Evolutionary conservation across 805 yeast genomes (phyloP).

Genomic region (Naumovozyma dairenensis): DNA sequence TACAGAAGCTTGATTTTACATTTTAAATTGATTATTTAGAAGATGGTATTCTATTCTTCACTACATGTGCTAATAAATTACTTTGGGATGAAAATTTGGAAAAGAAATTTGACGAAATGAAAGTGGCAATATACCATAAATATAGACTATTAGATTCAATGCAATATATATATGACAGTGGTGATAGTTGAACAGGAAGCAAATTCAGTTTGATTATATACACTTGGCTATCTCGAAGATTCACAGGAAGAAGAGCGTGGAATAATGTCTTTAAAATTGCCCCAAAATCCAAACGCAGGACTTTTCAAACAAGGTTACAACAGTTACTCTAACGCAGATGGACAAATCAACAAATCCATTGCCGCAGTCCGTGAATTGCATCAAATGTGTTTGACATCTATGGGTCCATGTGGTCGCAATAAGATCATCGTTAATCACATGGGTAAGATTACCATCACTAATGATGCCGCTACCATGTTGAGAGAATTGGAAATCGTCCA

Average conservation of each 20-base stretch:
- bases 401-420: constrained; percentile 97
- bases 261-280: constrained; percentile 91
- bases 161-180: no score
- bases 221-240: no score
- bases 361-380: constrained; percentile 92
- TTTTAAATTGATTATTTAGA: background rate
- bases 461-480: constrained; percentile 97
- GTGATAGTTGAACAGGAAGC: no score
- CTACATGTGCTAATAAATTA: no score
- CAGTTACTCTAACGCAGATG: constrained; percentile 79
- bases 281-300: constrained; percentile 87
- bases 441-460: constrained; percentile 80
- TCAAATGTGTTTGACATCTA: constrained; percentile 81
- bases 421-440: constrained; percentile 87
- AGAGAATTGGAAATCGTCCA: constrained; percentile 89
- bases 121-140: no score
- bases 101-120: no score
- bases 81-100: no score
- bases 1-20: constrained; percentile 30
- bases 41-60: no score
- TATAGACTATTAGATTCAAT: no score
- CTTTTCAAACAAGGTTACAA: constrained; percentile 93
- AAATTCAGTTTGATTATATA: no score
- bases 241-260: no score
- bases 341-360: constrained; percentile 86